phyloP scores from a whole-genome alignment of 139 green algal species.

The Picochlorum sp. region DNA sequence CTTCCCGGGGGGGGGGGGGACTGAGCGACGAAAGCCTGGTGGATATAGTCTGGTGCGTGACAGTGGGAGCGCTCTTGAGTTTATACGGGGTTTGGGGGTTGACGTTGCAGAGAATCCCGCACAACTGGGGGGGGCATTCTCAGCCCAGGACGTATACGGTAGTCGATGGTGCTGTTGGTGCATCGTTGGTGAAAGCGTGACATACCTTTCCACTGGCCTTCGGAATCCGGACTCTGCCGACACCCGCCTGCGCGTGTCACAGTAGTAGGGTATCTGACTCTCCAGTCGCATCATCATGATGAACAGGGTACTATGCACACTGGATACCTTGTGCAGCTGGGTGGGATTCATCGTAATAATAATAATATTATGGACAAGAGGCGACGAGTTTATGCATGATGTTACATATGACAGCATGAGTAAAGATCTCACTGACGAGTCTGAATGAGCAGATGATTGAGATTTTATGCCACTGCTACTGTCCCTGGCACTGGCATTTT shows the following conservation, averaged over 20 bases:
- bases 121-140: slow-evolving; percentile 47
- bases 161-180: slow-evolving; percentile 39
- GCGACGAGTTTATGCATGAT: background rate
- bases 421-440: background rate
- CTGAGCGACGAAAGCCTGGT: slow-evolving; percentile 40
- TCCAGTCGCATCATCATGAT: too few relatives aligned
- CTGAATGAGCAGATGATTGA: background rate
- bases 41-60: slow-evolving; percentile 27
- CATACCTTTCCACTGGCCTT: too few relatives aligned
- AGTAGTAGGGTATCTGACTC: too few relatives aligned
- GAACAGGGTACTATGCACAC: too few relatives aligned
- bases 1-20: slow-evolving; percentile 42
- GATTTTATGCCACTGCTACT: background rate
- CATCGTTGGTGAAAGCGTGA: slow-evolving; percentile 35
- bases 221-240: too few relatives aligned
- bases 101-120: slow-evolving; percentile 25
- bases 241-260: too few relatives aligned
- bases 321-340: too few relatives aligned
- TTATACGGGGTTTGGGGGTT: slow-evolving; percentile 27
- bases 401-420: background rate
- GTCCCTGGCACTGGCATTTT: background rate
- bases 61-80: slow-evolving; percentile 26
- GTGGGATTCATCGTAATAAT: too few relatives aligned
- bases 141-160: slow-evolving; percentile 9
- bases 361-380: too few relatives aligned